Percentiles rank a stretch among this genome's conserved stretches.
These are phyloP conservation scores for Carex pumila DNA, from an alignment of 176 grass and related monocot genomes.

Conservation along the genomic window DNA sequence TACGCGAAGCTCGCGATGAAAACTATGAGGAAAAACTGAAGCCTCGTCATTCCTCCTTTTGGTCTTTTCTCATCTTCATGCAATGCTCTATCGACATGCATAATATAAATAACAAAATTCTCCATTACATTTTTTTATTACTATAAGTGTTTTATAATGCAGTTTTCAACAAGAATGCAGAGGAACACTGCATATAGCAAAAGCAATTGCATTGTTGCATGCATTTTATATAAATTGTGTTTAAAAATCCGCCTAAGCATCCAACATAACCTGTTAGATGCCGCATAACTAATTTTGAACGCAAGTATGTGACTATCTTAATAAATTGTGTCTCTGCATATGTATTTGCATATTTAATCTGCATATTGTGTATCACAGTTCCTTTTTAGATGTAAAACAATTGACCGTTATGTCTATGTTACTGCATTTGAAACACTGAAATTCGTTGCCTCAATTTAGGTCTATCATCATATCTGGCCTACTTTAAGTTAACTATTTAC, in stretches of 20 bases:
- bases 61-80: constrained; percentile 66
- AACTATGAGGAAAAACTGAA: constrained; percentile 74
- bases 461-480: background rate
- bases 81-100: constrained; percentile 39
- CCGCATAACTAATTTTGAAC: too few species aligned
- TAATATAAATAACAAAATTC: background rate
- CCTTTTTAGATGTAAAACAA: background rate
- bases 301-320: too few species aligned
- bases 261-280: background rate
- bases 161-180: background rate
- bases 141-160: background rate
- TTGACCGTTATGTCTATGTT: too few species aligned
- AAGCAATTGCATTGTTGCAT: background rate
- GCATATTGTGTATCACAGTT: background rate
- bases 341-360: background rate
- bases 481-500: background rate
- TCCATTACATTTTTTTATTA: background rate
- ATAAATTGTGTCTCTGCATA: too few species aligned
- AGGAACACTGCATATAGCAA: background rate
- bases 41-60: constrained; percentile 41
- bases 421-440: too few species aligned
- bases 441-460: background rate
- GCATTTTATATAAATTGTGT: too few species aligned
- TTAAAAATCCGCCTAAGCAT: too few species aligned
- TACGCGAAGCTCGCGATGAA: constrained; percentile 60